Percentiles rank a stretch among this genome's conserved stretches.
Evolutionary conservation across 768 basidiomycete species (phyloP).

Genomic region (Boletus sp.): DNA sequence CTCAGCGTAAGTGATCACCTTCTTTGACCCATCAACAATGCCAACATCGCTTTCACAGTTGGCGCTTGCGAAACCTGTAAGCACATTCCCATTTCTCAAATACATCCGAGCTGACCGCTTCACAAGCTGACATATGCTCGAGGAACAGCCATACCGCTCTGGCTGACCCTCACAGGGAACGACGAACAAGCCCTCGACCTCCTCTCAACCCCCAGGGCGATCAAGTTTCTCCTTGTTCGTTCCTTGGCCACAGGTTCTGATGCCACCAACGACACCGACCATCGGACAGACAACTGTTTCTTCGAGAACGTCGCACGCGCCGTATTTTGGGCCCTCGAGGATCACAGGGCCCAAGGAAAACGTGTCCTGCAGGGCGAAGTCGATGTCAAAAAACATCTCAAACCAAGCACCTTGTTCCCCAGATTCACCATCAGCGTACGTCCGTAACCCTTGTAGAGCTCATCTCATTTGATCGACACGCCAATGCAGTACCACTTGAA

Average conservation of each 20-base stretch:
- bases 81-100: constrained; percentile 1
- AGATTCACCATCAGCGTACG: constrained; percentile 49
- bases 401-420: constrained; percentile 43
- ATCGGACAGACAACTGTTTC: constrained; percentile 50
- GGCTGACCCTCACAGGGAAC: constrained; percentile 42
- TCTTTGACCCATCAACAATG: background rate
- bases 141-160: constrained; percentile 52
- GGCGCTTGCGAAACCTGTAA: constrained; percentile 49
- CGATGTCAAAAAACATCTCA: constrained; percentile 43
- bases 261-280: constrained; percentile 39
- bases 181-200: constrained; percentile 52
- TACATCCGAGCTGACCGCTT: background rate
- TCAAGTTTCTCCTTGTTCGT: constrained; percentile 45
- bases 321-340: constrained; percentile 43
- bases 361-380: constrained; percentile 51
- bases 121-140: constrained; percentile 47
- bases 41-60: constrained; percentile 32
- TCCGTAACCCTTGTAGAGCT: background rate
- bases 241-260: constrained; percentile 48
- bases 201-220: constrained; percentile 40
- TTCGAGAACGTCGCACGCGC: constrained; percentile 40
- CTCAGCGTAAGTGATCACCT: constrained; percentile 30
- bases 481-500: constrained; percentile 41
- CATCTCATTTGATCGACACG: constrained; percentile 13
- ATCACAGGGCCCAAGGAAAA: constrained; percentile 29